Evolutionary conservation across 257 asterid species (phyloP), one percentile per base, ranked within the genome.

Genomic region (Anisodus tanguticus): DNA sequence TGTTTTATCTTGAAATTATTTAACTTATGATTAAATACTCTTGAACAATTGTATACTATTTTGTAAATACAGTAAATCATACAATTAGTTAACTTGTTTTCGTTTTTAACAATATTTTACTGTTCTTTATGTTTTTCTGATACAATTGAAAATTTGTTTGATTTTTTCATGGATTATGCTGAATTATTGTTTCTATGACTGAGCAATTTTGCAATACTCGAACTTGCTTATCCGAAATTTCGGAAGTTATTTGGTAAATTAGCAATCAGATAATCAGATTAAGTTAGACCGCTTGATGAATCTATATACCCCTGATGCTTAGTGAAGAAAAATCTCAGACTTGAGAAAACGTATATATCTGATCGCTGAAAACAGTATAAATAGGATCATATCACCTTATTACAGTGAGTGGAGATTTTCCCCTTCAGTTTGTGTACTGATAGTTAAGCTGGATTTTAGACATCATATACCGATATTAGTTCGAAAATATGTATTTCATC

Each of bases 401-500:
- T 72, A 71, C 39, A 47, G 80, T 47, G 59, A 45, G 17, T 31
- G 9, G 15, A 26, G 3, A 71, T 1, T 51, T 67, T 31, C 19
- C 37, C 39, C 85, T 82, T 6, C 41, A 67, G 58, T 62, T n/a
- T 37, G 67, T 81, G 59, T 81, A n/a, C 8, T 26, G 39, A 58
- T 19, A 26, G 26, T 82, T 66, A 16, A 15, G 17, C 53, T 26
- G 53, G 41, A 4, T 31, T 82, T 53, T 67, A 31, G 58, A 45
- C n/a, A 72, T 72, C 59, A 72, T 45, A 47, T n/a, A 45, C 43
- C 37, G 10, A 19, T 79, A 62, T 85, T 58, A 62, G 74, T 71
- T 63, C 79, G 83, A 39, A 83, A 69, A 70, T 83, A 66, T 80
- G 57, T 84, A 54, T 80, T 77, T 53, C 82, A 82, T 59, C 12